These are phyloP conservation scores for Wickerhamomyces sp. DNA, from an alignment of 1,139 yeast genomes.

Conservation along the genomic window DNA sequence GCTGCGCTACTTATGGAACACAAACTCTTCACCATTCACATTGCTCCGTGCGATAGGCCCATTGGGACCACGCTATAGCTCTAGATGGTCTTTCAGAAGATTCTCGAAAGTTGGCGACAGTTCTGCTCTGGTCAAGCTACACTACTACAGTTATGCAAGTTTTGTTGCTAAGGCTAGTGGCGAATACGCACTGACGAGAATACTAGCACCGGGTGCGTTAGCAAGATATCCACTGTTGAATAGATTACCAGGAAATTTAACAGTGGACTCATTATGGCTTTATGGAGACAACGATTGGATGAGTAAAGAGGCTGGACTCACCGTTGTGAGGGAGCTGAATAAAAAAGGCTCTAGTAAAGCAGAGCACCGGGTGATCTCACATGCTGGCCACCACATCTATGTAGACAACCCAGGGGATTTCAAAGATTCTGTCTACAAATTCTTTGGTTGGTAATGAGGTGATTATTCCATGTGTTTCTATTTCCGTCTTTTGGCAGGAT, in stretches of 20 bases:
- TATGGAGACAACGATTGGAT: conserved; percentile 88
- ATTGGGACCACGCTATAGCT: conserved; percentile 52
- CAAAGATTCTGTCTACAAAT: conserved; percentile 13
- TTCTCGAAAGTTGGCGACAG: conserved; percentile 32
- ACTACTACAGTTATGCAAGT: conserved; percentile 56
- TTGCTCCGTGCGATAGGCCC: conserved; percentile 53
- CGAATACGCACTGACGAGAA: conserved; percentile 58
- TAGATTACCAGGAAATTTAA: conserved; percentile 44
- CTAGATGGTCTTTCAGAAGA: conserved; percentile 49
- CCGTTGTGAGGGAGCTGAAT: conserved; percentile 35
- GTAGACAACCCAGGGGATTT: conserved; percentile 56
- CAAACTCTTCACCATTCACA: conserved; percentile 38
- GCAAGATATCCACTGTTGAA: conserved; percentile 75
- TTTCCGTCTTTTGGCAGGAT: too few species aligned
- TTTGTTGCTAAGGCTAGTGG: conserved; percentile 60
- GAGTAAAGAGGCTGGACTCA: conserved; percentile 70
- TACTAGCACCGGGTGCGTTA: conserved; percentile 70
- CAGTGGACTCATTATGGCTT: conserved; percentile 51
- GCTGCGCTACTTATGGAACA: conserved; percentile 23
- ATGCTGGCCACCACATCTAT: conserved; percentile 77
- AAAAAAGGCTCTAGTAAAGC: conserved; percentile 28
- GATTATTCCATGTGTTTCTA: too few species aligned
- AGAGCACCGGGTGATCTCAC: conserved; percentile 40
- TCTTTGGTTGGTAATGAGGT: conserved; percentile 16
- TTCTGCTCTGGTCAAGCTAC: conserved; percentile 28